Conservation (phyloP, 192 early-diverging fungal genomes). For the Dispira simplex region DNA sequence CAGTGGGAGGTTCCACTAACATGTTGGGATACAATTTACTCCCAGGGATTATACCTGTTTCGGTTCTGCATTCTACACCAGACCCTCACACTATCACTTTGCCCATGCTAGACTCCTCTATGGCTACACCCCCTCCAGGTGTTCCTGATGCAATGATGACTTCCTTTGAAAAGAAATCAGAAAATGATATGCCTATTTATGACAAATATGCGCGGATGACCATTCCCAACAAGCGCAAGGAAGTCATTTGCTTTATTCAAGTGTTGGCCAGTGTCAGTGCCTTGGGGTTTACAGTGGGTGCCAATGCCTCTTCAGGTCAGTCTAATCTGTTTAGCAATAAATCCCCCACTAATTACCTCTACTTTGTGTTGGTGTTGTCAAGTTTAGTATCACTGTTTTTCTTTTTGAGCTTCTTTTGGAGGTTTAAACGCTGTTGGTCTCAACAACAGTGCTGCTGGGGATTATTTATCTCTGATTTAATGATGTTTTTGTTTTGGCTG, state of each 20-base stretch:
- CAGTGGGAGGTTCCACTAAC: not conserved
- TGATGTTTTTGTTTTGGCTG: conserved; percentile 8
- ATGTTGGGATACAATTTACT: not conserved
- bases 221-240: conserved; percentile 6
- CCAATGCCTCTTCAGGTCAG: not conserved
- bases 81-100: not conserved
- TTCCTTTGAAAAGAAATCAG: not conserved
- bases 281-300: conserved; percentile 2
- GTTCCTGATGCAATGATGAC: not conserved
- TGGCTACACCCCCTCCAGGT: not conserved
- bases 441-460: not conserved
- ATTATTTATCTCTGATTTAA: not conserved
- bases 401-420: conserved; percentile 9
- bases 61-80: not conserved
- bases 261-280: conserved; percentile 3
- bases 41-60: conserved; percentile 9
- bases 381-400: conserved; percentile 3
- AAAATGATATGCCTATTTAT: not conserved
- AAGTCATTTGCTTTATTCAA: conserved; percentile 4
- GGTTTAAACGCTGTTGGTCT: conserved; percentile 3
- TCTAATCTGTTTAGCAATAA: not conserved
- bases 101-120: not conserved
- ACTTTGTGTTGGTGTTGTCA: conserved; percentile 9
- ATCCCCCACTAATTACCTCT: conserved; percentile 4
- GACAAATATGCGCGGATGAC: conserved; percentile 2